These are phyloP conservation scores for Blastocystis hominis DNA, from an alignment of 352 stramenopile genomes.

Conservation along the genomic window DNA sequence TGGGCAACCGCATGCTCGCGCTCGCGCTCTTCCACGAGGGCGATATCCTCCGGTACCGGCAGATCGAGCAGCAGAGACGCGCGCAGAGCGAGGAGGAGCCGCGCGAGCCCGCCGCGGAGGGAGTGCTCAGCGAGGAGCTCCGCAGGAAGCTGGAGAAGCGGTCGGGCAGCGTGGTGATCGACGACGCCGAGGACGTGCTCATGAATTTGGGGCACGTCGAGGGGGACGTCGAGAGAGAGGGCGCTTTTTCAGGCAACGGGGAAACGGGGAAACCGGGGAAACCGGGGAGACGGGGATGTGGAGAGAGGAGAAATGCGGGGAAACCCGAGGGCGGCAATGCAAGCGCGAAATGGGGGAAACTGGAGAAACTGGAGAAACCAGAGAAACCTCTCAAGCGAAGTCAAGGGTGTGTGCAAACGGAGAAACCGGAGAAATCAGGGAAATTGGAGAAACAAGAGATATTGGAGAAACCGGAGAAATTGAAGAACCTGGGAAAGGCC, in stretches of 20 bases:
- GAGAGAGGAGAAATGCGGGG: too few relatives aligned
- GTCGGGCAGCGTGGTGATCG: neutral
- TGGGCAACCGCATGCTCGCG: slow-evolving; percentile 5
- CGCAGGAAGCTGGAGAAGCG: neutral
- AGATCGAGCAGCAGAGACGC: neutral
- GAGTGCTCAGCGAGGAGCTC: slow-evolving; percentile 10
- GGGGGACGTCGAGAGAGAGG: neutral
- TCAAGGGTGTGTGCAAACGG: too few relatives aligned
- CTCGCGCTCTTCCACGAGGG: slow-evolving; percentile 14
- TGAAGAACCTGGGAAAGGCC: neutral
- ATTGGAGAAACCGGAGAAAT: neutral
- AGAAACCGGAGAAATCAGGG: too few relatives aligned
- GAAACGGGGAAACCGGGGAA: too few relatives aligned
- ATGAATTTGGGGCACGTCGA: neutral
- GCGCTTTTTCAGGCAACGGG: too few relatives aligned
- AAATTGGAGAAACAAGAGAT: too few relatives aligned
- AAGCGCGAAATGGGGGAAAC: too few relatives aligned
- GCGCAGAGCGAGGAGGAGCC: neutral
- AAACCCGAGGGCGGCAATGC: too few relatives aligned
- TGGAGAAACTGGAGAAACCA: too few relatives aligned
- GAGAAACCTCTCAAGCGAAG: too few relatives aligned
- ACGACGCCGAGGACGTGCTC: slow-evolving; percentile 24
- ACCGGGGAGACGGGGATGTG: neutral
- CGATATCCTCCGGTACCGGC: neutral
- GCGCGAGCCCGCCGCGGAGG: neutral